These are phyloP conservation scores for Patellifolia procumbens DNA, from an alignment of 179 eudicot species.

Conservation along the genomic window DNA sequence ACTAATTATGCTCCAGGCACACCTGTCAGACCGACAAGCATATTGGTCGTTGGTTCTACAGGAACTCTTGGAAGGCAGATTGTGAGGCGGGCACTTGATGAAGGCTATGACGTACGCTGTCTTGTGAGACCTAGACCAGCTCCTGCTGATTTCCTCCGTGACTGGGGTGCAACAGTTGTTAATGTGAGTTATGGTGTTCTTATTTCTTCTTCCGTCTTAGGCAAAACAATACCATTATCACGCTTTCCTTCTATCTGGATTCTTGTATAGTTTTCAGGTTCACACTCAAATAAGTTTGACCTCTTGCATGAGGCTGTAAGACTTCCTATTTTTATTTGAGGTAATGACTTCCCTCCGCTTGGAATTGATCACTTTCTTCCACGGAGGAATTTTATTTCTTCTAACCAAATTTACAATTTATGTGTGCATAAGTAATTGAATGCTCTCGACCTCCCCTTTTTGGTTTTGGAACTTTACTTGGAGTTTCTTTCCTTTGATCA, in stretches of 20 bases:
- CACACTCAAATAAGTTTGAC: neutral
- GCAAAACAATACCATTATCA: neutral
- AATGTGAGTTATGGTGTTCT: slow-evolving; percentile 49
- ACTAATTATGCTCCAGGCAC: slow-evolving; percentile 94
- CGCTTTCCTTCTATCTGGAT: neutral
- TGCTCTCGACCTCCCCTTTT: neutral
- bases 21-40: slow-evolving; percentile 88
- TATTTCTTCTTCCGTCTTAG: neutral
- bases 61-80: slow-evolving; percentile 98
- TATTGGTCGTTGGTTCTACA: slow-evolving; percentile 95
- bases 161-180: slow-evolving; percentile 99
- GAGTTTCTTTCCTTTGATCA: neutral
- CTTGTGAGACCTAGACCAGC: slow-evolving; percentile 99
- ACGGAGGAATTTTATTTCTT: neutral
- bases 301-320: neutral
- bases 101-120: slow-evolving; percentile 97
- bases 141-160: slow-evolving; percentile 99
- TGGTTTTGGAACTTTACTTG: neutral
- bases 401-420: neutral
- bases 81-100: slow-evolving; percentile 93
- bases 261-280: neutral
- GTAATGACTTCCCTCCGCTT: neutral
- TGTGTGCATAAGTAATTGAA: neutral
- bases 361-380: neutral
- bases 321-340: neutral